Percentiles rank a stretch among this genome's conserved stretches.
Evolutionary conservation across 192 early-diverging fungal species (phyloP).

Genomic region (Geranomyces variabilis): DNA sequence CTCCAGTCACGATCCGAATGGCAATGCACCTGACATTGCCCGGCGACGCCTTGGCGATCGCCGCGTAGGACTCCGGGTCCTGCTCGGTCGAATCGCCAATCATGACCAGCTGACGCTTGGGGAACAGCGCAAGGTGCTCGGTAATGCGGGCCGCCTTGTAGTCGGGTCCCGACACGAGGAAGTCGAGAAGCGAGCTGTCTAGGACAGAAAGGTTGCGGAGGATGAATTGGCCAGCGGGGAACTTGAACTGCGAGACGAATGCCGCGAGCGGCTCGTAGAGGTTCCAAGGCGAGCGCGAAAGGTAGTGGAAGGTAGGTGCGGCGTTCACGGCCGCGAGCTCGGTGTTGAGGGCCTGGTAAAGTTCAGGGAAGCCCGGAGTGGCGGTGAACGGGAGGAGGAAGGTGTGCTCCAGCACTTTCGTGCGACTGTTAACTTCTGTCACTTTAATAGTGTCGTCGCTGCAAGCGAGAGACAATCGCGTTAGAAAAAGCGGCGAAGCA

Average conservation of each 20-base stretch:
- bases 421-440: conserved; percentile 22
- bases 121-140: conserved; percentile 16
- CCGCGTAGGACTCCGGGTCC: conserved; percentile 37
- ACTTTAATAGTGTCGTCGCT: conserved; percentile 39
- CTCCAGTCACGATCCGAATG: conserved; percentile 34
- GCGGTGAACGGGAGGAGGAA: conserved; percentile 27
- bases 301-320: conserved; percentile 36
- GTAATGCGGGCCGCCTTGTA: conserved; percentile 28
- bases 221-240: conserved; percentile 33
- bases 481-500: background rate
- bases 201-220: conserved; percentile 26
- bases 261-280: conserved; percentile 15
- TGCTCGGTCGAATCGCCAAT: conserved; percentile 37
- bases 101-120: conserved; percentile 28
- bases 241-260: conserved; percentile 14
- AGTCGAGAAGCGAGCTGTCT: conserved; percentile 23
- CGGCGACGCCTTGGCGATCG: conserved; percentile 9
- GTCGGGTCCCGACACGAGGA: conserved; percentile 3
- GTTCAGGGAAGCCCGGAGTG: conserved; percentile 14
- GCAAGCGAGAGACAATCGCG: no score
- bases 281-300: conserved; percentile 35
- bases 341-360: conserved; percentile 18
- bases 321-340: conserved; percentile 11
- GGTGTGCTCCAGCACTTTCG: conserved; percentile 22
- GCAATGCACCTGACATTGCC: conserved; percentile 32